A percentile compares a stretch with the other conserved stretches of the same genome.
Conservation (phyloP, 2,329 filamentous ascomycete genomes). For the Fusarium sp. region DNA sequence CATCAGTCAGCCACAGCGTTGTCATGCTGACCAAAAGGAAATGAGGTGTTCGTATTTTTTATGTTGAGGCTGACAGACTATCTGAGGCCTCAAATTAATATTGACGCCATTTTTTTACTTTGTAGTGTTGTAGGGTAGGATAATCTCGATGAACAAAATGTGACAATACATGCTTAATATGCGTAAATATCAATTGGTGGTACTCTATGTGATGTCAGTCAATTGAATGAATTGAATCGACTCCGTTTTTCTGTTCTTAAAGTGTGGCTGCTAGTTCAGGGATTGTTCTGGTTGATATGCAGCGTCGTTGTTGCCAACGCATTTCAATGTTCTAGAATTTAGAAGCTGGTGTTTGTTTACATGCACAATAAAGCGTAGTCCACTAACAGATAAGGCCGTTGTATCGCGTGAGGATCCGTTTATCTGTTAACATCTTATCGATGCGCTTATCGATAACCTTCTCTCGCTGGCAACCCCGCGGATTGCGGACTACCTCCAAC, state of each 20-base stretch:
- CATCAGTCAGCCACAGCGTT: not conserved
- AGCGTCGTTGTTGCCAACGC: not conserved
- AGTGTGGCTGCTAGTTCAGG: not conserved
- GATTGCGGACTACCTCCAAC: not conserved
- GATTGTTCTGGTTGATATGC: not conserved
- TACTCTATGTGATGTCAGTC: not conserved
- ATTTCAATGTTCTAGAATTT: not conserved
- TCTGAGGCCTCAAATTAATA: not conserved
- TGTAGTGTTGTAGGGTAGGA: not conserved
- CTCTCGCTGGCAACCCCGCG: not conserved
- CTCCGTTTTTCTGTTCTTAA: not conserved
- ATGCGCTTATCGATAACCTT: not conserved
- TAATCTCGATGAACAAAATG: not conserved
- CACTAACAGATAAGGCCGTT: not conserved
- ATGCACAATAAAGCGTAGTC: no score
- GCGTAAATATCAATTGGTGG: not conserved
- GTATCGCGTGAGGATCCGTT: fast-evolving
- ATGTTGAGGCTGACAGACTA: not conserved
- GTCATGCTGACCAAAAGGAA: not conserved
- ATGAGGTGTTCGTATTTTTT: conserved; percentile 3
- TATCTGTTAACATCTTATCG: not conserved
- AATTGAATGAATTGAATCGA: not conserved
- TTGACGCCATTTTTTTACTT: not conserved
- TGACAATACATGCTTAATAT: not conserved
- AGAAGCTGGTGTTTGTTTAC: no score